Evolutionary conservation across 208 protist species (phyloP), one percentile per base, ranked within the genome.

Genomic region (Trypanosoma melophagium): DNA sequence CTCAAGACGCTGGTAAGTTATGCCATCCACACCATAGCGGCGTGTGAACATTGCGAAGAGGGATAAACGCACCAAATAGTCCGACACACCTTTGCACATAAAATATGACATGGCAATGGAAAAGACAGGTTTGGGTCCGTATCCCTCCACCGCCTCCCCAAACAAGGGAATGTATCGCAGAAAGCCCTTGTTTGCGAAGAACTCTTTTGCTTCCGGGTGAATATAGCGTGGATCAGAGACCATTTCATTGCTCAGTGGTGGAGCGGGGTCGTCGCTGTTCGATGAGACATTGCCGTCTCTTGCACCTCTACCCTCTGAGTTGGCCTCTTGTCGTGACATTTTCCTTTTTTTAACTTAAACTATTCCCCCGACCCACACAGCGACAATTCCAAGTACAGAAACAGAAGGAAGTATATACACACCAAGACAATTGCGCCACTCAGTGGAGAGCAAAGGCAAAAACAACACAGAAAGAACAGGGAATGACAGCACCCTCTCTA

Each of bases 201-300:
- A 31, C 0, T 60, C 8, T 0, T 53, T 44, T 0, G 81, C 79
- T 7, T 76, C 60, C 10, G 84, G 84, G 68, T 90, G 84, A 14
- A 84, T 50, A 60, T 76, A 80, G n/a, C 22, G 3, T 8, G 31
- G 58, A 7, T 73, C 66, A 24, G 41, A 38, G 2, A 57, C 31
- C 42, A 80, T 22, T 40, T 69, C 64, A 19, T 53, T 62, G 19
- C 28, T 24, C 45, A 67, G 35, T 50, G 64, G 55, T 3, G 16
- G 19, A 54, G 41, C n/a, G 16, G 53, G 3, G 12, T 53, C 28
- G 17, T 40, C 49, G 8, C 17, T 25, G 19, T 63, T 28, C 19
- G 28, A 35, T 35, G 28, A 35, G 28, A 35, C 1, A 35, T 1
- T 5, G 28, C 5, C 28, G 28, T 35, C 3, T 5, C 28, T 35